A percentile compares a stretch with the other conserved stretches of the same genome.
Conservation (phyloP, 2,329 filamentous ascomycete genomes). For the Tetracladium maxilliforme region DNA sequence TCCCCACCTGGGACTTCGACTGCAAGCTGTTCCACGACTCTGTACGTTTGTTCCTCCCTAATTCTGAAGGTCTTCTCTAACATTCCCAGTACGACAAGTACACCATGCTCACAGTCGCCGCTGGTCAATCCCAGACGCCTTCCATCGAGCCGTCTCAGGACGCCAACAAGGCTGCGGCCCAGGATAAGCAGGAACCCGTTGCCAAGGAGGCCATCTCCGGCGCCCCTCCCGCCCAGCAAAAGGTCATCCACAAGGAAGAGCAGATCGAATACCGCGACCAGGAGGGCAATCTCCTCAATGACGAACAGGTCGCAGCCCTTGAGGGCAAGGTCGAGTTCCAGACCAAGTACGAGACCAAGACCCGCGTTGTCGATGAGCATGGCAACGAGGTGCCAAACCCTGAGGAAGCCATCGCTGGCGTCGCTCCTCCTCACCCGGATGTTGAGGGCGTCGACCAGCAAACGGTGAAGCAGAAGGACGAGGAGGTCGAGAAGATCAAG, state of each 20-base stretch:
- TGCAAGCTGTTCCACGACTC: conserved; percentile 83
- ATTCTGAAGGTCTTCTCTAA: conserved; percentile 9
- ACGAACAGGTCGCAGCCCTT: conserved; percentile 69
- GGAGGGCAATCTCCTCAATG: conserved; percentile 74
- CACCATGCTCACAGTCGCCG: conserved; percentile 7
- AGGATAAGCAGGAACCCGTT: conserved; percentile 11
- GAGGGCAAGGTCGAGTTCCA: conserved; percentile 92
- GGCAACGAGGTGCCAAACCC: conserved; percentile 59
- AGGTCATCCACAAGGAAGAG: conserved; percentile 43
- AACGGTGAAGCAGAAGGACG: conserved; percentile 27
- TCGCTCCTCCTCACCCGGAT: conserved; percentile 15
- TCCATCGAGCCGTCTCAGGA: conserved; percentile 1
- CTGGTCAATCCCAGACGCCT: conserved; percentile 3
- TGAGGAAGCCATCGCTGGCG: conserved; percentile 10
- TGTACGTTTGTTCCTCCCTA: conserved; percentile 43
- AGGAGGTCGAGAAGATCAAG: conserved; percentile 17
- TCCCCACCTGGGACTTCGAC: conserved; percentile 91
- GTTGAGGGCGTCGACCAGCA: conserved; percentile 44
- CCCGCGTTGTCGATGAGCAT: conserved; percentile 62
- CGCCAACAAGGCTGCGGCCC: conserved; percentile 4
- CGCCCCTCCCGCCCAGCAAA: conserved; percentile 11
- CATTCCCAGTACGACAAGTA: conserved; percentile 18
- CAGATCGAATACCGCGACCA: conserved; percentile 91
- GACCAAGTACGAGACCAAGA: conserved; percentile 91
- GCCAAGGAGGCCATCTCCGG: conserved; percentile 12